Conservation (phyloP, 495 filamentous ascomycete genomes). For the Bathelium albidoporum region DNA sequence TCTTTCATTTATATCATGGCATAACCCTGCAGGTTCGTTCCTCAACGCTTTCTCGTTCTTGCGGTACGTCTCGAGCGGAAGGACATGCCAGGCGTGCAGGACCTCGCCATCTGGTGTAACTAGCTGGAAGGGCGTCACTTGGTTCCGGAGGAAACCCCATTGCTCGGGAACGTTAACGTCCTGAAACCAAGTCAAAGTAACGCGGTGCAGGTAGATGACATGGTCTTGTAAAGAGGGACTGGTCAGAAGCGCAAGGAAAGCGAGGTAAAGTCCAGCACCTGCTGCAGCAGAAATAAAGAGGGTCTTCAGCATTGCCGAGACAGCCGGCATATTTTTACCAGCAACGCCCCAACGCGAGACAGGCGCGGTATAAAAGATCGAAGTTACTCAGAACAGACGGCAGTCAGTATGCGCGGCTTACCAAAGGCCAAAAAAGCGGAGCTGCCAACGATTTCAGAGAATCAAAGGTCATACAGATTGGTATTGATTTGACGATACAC, state of each 20-base stretch:
- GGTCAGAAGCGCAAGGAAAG: not conserved
- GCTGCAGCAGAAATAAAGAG: too few relatives aligned
- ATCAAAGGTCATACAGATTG: not conserved
- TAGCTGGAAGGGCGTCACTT: constrained; percentile 58
- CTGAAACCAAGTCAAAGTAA: constrained; percentile 42
- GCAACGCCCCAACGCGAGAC: too few relatives aligned
- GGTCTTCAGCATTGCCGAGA: too few relatives aligned
- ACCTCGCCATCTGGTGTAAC: constrained; percentile 44
- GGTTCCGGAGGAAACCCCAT: constrained; percentile 48
- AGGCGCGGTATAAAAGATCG: too few relatives aligned
- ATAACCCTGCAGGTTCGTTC: constrained; percentile 40
- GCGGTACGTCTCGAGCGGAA: constrained; percentile 54
- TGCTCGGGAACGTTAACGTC: constrained; percentile 39
- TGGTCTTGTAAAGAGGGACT: constrained; percentile 36
- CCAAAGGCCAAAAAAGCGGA: too few relatives aligned
- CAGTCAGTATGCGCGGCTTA: too few relatives aligned
- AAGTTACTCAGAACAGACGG: too few relatives aligned
- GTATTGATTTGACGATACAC: not conserved
- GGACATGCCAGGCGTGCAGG: constrained; percentile 63
- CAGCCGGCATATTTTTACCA: too few relatives aligned
- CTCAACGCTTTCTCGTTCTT: constrained; percentile 45
- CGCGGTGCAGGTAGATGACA: constrained; percentile 37
- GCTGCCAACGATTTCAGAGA: not conserved
- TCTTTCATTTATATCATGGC: constrained; percentile 44
- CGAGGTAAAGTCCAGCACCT: too few relatives aligned